phyloP scores from a whole-genome alignment of 352 stramenopile species.

The Pythium diclinum region DNA sequence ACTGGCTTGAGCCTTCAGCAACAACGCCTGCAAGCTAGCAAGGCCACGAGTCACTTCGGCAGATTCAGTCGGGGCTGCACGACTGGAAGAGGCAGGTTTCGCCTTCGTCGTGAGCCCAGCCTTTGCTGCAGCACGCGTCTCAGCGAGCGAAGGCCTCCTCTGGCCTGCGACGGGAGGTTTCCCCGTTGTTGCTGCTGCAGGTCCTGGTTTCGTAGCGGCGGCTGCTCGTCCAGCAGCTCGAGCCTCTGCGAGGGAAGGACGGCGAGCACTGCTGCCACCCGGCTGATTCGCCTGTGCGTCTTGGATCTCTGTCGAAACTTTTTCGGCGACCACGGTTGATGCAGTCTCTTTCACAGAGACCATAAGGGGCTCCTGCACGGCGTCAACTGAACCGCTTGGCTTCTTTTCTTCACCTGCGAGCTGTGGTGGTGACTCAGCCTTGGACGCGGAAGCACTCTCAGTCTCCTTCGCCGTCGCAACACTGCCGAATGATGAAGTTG shows the following conservation, averaged over 20 bases:
- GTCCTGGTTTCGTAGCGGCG: not conserved
- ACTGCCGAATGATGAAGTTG: not conserved
- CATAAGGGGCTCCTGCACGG: not conserved
- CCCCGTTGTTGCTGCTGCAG: not conserved
- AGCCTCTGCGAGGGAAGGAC: conserved; percentile 33
- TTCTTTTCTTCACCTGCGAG: not conserved
- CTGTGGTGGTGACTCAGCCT: not conserved
- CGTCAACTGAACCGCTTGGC: not conserved
- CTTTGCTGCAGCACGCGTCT: conserved; percentile 27
- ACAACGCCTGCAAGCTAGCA: conserved; percentile 41
- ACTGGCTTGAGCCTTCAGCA: conserved; percentile 42
- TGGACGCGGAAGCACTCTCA: not conserved
- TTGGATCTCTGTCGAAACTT: not conserved
- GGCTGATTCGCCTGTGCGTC: not conserved
- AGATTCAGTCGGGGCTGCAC: not conserved
- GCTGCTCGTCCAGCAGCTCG: conserved; percentile 15
- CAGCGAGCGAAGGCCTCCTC: conserved; percentile 32
- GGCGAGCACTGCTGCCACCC: not conserved
- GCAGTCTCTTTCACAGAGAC: not conserved
- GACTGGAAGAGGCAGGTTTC: not conserved
- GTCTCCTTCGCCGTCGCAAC: not conserved
- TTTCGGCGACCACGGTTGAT: not conserved
- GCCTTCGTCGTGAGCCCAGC: conserved; percentile 5
- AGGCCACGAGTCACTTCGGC: conserved; percentile 24
- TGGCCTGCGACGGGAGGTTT: not conserved